phyloP scores from a whole-genome alignment of 495 filamentous ascomycete genomes.

The Penicillium turbatum region DNA sequence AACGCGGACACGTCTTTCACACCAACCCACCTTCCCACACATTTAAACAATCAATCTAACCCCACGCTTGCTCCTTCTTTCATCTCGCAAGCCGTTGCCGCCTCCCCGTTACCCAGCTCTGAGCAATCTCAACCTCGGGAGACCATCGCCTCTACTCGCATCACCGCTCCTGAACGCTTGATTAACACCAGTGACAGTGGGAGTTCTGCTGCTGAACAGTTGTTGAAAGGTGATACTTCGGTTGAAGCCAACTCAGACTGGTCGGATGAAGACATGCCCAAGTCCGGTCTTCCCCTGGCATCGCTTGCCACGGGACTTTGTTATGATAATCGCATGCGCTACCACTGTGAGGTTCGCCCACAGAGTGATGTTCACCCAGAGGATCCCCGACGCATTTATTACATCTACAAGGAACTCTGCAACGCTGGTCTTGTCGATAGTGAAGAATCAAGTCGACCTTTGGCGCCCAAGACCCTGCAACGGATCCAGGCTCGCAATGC shows the following conservation, averaged over 20 bases:
- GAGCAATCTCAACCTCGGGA: constrained; percentile 9
- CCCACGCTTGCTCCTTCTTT: constrained; percentile 31
- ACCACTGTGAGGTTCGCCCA: constrained; percentile 76
- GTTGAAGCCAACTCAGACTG: constrained; percentile 41
- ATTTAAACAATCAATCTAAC: constrained; percentile 17
- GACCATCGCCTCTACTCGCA: neutral
- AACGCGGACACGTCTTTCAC: constrained; percentile 17
- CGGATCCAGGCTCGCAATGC: constrained; percentile 74
- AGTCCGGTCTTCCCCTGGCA: constrained; percentile 33
- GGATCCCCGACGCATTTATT: constrained; percentile 82
- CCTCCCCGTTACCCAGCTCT: constrained; percentile 16
- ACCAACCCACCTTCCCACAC: constrained; percentile 11
- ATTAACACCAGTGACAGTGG: constrained; percentile 25
- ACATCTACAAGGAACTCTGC: constrained; percentile 82
- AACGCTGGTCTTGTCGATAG: constrained; percentile 69
- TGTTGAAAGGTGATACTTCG: constrained; percentile 31
- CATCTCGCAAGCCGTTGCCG: constrained; percentile 1
- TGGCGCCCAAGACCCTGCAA: constrained; percentile 60
- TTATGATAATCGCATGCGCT: constrained; percentile 91
- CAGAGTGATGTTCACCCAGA: constrained; percentile 79
- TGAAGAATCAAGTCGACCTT: constrained; percentile 40
- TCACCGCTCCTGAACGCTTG: constrained; percentile 18
- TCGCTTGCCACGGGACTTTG: constrained; percentile 68
- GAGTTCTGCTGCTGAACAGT: constrained; percentile 18
- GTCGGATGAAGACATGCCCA: constrained; percentile 32